Evolutionary conservation across 163 green algal species (phyloP), one percentile per base, ranked within the genome.

Genomic region (Smithsoniella earleae): DNA sequence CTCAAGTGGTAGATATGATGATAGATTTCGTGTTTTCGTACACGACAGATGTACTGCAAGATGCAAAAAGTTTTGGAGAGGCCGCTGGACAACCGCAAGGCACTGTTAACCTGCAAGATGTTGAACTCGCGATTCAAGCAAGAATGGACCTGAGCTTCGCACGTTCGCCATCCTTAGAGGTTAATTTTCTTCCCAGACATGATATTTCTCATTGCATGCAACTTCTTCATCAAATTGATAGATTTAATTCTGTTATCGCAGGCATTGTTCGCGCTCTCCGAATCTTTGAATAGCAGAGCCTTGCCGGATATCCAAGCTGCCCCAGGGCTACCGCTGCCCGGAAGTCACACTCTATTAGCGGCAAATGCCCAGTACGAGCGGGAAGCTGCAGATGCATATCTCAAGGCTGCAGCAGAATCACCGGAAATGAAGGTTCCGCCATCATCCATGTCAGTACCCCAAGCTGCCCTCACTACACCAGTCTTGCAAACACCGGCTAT

Each of bases 1-100:
- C 58, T 33, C 58, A 69, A 69, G 25, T 69, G 8, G 25, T 40
- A 10, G 58, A 69, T 31, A 69, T 69, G 58, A 69, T 69, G 28
- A 43, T 69, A 22, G 58, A 69, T 69, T 69, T 69, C 25, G 34
- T 69, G n/a, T 69, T 43, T 38, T 69, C 58, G 3, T 69, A 69
- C 25, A 69, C 58, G 28, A 69, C 58, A n/a, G 58, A 69, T 13
- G 58, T 69, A 13, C 25, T 69, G 27, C 31, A 36, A 13, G 58
- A 69, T 69, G 58, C 58, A 69, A 30, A 69, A 33, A 33, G 30
- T 13, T 69, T 69, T 13, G 25, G 58, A 4, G 58, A 69, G 8
- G 58, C 16, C 27, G 18, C 58, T 38, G 58, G 58, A 3, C 20
- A 69, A 10, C 8, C 58, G 5, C 58, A 69, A 1, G 58, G 58